Conservation (phyloP, 2,329 filamentous ascomycete species). For the Phyllosticta paracitricarpa region DNA sequence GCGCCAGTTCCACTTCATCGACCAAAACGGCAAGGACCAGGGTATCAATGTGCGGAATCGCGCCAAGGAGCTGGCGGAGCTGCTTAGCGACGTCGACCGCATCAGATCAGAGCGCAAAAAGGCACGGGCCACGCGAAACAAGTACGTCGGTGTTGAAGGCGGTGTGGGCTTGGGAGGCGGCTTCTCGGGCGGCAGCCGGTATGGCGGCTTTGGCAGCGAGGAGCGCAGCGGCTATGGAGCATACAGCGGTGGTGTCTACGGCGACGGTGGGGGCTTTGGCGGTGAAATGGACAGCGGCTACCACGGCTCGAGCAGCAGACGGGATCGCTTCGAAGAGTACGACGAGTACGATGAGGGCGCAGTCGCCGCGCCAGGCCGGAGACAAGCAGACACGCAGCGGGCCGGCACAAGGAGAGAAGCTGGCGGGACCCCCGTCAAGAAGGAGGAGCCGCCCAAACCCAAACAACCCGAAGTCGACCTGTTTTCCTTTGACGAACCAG, state of each 20-base stretch:
- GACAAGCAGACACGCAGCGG: constrained; percentile 36
- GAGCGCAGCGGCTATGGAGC: constrained; percentile 49
- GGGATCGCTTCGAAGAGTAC: constrained; percentile 88
- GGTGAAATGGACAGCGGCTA: constrained; percentile 58
- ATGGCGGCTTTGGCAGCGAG: constrained; percentile 88
- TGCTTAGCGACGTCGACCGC: constrained; percentile 84
- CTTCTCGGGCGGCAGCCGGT: constrained; percentile 50
- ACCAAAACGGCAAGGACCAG: constrained; percentile 95
- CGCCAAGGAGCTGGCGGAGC: constrained; percentile 87
- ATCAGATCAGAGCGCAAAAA: constrained; percentile 75
- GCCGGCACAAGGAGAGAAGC: constrained; percentile 31
- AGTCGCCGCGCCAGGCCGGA: constrained; percentile 41
- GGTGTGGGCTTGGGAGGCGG: constrained; percentile 52
- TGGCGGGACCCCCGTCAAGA: constrained; percentile 38
- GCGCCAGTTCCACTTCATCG: constrained; percentile 94
- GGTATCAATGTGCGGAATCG: constrained; percentile 95
- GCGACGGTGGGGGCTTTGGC: constrained; percentile 91
- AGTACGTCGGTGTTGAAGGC: constrained; percentile 91
- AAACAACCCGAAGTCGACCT: constrained; percentile 87
- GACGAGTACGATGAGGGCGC: constrained; percentile 85
- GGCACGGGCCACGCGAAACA: constrained; percentile 78
- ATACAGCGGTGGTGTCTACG: constrained; percentile 70
- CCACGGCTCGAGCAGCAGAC: constrained; percentile 40
- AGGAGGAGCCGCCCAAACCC: constrained; percentile 62
- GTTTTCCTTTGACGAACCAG: constrained; percentile 73